Conservation (phyloP, 768 basidiomycete genomes). For the Pulveroboletus ravenelii region DNA sequence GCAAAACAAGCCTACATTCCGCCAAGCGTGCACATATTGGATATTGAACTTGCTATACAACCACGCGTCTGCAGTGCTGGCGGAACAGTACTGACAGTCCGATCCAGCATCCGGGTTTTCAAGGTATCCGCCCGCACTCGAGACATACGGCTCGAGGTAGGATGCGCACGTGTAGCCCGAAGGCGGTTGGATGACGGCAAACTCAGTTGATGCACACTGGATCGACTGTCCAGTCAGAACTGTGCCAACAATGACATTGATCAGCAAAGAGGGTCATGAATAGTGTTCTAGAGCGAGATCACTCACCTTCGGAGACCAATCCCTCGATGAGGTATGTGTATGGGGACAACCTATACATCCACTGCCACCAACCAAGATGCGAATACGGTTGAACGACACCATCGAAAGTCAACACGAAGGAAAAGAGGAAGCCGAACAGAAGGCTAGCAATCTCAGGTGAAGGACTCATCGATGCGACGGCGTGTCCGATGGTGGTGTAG, state of each 20-base stretch:
- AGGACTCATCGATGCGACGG: constrained; percentile 57
- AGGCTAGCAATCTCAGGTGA: constrained; percentile 56
- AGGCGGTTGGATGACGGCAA: constrained; percentile 49
- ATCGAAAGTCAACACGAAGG: constrained; percentile 61
- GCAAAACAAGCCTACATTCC: constrained; percentile 44
- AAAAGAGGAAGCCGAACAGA: constrained; percentile 54
- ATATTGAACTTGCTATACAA: constrained; percentile 48
- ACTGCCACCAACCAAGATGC: constrained; percentile 65
- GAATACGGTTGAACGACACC: constrained; percentile 64
- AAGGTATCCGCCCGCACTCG: constrained; percentile 43
- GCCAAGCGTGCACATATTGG: constrained; percentile 46
- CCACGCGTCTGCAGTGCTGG: constrained; percentile 55
- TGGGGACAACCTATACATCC: constrained; percentile 60
- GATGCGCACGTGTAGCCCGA: constrained; percentile 42
- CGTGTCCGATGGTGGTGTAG: constrained; percentile 58
- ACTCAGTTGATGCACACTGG: constrained; percentile 57
- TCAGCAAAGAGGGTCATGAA: background rate
- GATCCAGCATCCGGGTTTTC: constrained; percentile 34
- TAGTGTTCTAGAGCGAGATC: background rate
- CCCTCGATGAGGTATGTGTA: constrained; percentile 55
- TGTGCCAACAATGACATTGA: background rate
- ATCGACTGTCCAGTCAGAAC: constrained; percentile 48
- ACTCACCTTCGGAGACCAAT: constrained; percentile 43
- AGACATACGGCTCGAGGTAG: constrained; percentile 43
- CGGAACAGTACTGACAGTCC: constrained; percentile 52